Evolutionary conservation across 176 grass and related monocot species (phyloP), one percentile per base, ranked within the genome.

Genomic region (Oryza punctata): DNA sequence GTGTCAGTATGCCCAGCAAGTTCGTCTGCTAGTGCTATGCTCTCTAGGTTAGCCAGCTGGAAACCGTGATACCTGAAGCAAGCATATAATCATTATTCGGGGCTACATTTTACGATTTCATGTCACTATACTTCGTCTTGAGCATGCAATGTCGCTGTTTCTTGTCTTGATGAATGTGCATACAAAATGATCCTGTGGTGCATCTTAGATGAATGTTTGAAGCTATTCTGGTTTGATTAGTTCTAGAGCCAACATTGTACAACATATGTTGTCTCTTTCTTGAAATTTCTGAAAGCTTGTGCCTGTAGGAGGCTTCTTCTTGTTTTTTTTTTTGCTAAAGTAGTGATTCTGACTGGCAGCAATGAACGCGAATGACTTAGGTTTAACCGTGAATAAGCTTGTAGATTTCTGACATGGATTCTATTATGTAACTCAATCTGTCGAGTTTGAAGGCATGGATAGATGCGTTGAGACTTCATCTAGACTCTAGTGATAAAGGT

Each of bases 81-180:
- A 74, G 60, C 7, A n/a, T 49, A 9, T 15, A 54, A 1, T 46
- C 27, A 37, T 10, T 27, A 5, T 45, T 41, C 24, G 15, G 18
- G 41, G 18, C 19, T 65, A 18, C 32, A 35, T 37, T 9, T 1
- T 12, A 68, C 19, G n/a, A n/a, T n/a, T 81, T 57, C 1, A 23
- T 57, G 21, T 26, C 21, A 50, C 35, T 61, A 49, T 14, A 47
- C 47, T 76, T 18, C 3, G 19, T 26, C 33, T 32, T 5, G 59
- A 64, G 69, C 24, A 67, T 40, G 33, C 4, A 7, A 32, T 41
- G 60, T 30, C 16, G 2, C 12, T 57, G 33, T 81, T 75, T 47
- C 40, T 69, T 81, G n/a, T n/a, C n/a, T 81, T 75, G 37, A 27
- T 69, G 47, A 59, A 69, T 44, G 63, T 10, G 59, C 75, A 65